Percentiles rank a stretch among this genome's conserved stretches.
phyloP scores from a whole-genome alignment of 768 basidiomycete genomes.

The Xerocomus brunneocitrinus region DNA sequence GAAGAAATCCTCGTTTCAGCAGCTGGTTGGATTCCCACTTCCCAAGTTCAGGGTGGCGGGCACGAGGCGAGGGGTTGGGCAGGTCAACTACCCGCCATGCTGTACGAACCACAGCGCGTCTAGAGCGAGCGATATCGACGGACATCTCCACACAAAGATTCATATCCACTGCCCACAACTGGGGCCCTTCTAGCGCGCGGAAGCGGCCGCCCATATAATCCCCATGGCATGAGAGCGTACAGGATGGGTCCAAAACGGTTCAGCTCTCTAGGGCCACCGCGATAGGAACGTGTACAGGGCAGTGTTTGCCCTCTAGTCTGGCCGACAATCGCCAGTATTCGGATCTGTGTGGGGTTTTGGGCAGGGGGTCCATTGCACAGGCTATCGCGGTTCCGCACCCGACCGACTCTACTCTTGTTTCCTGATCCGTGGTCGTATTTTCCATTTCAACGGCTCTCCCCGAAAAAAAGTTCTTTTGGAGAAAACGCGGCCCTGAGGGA shows the following conservation, averaged over 20 bases:
- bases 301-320: too few species aligned
- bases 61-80: neutral
- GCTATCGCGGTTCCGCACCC: slow-evolving; percentile 14
- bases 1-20: neutral
- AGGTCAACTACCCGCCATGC: neutral
- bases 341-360: slow-evolving; percentile 20
- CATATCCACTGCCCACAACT: too few species aligned
- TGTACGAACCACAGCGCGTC: neutral
- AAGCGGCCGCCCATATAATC: slow-evolving; percentile 12
- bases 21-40: neutral
- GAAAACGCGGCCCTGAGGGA: too few species aligned
- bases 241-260: neutral
- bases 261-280: neutral
- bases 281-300: neutral
- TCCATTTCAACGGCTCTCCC: slow-evolving; percentile 9
- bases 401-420: neutral
- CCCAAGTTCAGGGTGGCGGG: neutral
- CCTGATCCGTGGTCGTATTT: slow-evolving; percentile 23
- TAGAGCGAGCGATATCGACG: neutral
- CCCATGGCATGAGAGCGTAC: neutral
- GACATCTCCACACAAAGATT: neutral
- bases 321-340: slow-evolving; percentile 26
- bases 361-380: neutral
- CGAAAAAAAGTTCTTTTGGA: slow-evolving; percentile 1
- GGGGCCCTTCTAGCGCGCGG: slow-evolving; percentile 3